Evolutionary conservation across 192 early-diverging fungal species (phyloP).

Genomic region (Rhizoclosmatium globosum): DNA sequence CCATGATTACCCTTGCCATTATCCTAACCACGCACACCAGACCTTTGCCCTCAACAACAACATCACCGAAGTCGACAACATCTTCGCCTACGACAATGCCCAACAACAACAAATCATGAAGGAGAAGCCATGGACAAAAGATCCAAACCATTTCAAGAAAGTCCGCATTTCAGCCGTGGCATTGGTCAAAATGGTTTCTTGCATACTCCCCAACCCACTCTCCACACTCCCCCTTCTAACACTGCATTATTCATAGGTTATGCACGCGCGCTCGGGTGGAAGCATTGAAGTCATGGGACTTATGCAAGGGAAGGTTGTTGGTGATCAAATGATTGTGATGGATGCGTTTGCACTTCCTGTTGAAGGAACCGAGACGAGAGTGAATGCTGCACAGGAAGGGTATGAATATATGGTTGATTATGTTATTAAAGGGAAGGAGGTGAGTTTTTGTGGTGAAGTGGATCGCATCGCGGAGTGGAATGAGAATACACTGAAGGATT

Average conservation of each 20-base stretch:
- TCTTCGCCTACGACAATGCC: conserved; percentile 83
- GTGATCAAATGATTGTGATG: conserved; percentile 91
- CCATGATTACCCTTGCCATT: not conserved
- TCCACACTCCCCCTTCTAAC: not conserved
- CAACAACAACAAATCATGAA: conserved; percentile 69
- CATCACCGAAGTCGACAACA: conserved; percentile 58
- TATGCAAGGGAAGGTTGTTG: conserved; percentile 92
- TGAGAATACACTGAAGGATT: no score
- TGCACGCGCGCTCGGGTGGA: conserved; percentile 98
- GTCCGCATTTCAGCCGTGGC: conserved; percentile 95
- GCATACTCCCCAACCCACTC: not conserved
- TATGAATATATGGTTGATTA: conserved; percentile 99
- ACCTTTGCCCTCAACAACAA: conserved; percentile 27
- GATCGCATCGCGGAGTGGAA: no score
- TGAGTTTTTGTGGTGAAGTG: conserved; percentile 35
- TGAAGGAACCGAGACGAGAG: conserved; percentile 97
- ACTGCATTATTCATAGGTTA: conserved; percentile 61
- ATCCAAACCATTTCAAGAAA: conserved; percentile 86
- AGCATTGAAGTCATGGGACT: conserved; percentile 97
- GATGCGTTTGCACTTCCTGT: conserved; percentile 98
- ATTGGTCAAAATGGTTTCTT: conserved; percentile 94
- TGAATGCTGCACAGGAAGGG: conserved; percentile 90
- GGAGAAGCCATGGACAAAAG: conserved; percentile 83
- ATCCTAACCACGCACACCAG: not conserved
- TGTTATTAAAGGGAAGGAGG: conserved; percentile 81